Conservation (phyloP, 2,329 filamentous ascomycete species). For the Bimuria novae-zelandiae region DNA sequence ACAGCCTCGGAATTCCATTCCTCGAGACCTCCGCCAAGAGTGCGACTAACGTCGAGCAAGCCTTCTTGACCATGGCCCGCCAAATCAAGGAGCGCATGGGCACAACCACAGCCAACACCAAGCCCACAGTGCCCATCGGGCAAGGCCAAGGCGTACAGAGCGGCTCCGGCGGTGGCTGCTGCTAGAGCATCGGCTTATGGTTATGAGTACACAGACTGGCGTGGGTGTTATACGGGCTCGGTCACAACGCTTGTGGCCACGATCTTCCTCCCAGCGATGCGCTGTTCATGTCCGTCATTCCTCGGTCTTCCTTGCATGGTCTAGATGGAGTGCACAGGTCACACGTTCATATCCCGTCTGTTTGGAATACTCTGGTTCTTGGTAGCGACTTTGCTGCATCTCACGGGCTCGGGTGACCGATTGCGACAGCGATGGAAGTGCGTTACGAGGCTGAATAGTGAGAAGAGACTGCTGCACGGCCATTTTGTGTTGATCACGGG, state of each 20-base stretch:
- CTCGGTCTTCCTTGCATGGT: slow-evolving; percentile 36
- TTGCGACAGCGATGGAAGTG: slow-evolving; percentile 5
- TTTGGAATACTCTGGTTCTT: slow-evolving; percentile 36
- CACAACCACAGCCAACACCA: slow-evolving; percentile 95
- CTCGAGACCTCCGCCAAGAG: slow-evolving; percentile 99
- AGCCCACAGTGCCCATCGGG: slow-evolving; percentile 95
- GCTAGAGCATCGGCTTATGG: slow-evolving; percentile 61
- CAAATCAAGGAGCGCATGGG: slow-evolving; percentile 99
- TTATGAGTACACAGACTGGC: slow-evolving; percentile 29
- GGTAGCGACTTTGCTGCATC: slow-evolving; percentile 27
- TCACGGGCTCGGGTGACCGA: slow-evolving; percentile 18
- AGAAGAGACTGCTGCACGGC: slow-evolving; percentile 25
- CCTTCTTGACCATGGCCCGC: slow-evolving; percentile 99
- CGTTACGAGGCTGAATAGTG: slow-evolving; percentile 9
- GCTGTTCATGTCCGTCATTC: slow-evolving; percentile 27
- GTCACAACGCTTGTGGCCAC: slow-evolving; percentile 40
- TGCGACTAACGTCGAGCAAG: slow-evolving; percentile 98
- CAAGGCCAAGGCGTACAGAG: slow-evolving; percentile 93
- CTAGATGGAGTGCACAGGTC: slow-evolving; percentile 33
- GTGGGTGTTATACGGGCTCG: slow-evolving; percentile 33
- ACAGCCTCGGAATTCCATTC: slow-evolving; percentile 98
- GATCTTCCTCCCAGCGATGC: slow-evolving; percentile 25
- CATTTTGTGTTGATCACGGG: slow-evolving; percentile 37
- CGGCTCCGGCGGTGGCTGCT: slow-evolving; percentile 84
- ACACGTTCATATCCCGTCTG: slow-evolving; percentile 18